These are phyloP conservation scores for Diaporthe destruens DNA, from an alignment of 2,329 filamentous ascomycete genomes.

Conservation along the genomic window DNA sequence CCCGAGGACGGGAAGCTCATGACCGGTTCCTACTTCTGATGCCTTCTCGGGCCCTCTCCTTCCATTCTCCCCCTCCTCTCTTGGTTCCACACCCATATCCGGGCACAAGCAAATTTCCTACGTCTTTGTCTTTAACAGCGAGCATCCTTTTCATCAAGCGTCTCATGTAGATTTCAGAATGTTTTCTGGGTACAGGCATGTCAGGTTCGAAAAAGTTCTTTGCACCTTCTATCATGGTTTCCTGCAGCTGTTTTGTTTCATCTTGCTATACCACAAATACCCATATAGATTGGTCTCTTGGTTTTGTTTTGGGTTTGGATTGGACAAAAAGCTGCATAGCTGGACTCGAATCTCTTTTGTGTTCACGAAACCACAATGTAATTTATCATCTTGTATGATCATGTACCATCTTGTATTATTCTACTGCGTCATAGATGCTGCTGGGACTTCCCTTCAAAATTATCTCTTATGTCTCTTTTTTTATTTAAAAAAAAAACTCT, in stretches of 20 bases:
- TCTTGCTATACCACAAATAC: slow-evolving; percentile 38
- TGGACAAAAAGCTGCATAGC: slow-evolving; percentile 27
- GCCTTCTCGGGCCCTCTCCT: not conserved
- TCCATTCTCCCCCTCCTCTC: not conserved
- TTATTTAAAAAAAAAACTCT: not conserved
- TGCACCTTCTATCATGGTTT: slow-evolving; percentile 23
- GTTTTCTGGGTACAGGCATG: slow-evolving; percentile 11
- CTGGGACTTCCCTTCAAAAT: slow-evolving; percentile 9
- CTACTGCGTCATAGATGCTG: slow-evolving; percentile 17
- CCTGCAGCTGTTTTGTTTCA: slow-evolving; percentile 26
- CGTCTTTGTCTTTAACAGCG: slow-evolving; percentile 10
- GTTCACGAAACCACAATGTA: slow-evolving; percentile 15
- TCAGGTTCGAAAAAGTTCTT: slow-evolving; percentile 29
- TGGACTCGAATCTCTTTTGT: slow-evolving; percentile 35
- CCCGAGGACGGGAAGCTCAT: slow-evolving; percentile 37
- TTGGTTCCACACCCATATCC: slow-evolving; percentile 1
- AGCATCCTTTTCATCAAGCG: slow-evolving; percentile 27
- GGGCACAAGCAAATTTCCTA: slow-evolving; percentile 16
- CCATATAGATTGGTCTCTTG: slow-evolving; percentile 39
- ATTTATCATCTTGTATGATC: slow-evolving; percentile 19
- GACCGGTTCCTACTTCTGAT: slow-evolving; percentile 39
- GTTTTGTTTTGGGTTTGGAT: slow-evolving; percentile 23
- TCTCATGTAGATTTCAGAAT: slow-evolving; percentile 1
- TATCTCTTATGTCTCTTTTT: not conserved
- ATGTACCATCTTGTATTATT: slow-evolving; percentile 24